phyloP scores from a whole-genome alignment of 2,329 filamentous ascomycete genomes.

The Verticillium longisporum region DNA sequence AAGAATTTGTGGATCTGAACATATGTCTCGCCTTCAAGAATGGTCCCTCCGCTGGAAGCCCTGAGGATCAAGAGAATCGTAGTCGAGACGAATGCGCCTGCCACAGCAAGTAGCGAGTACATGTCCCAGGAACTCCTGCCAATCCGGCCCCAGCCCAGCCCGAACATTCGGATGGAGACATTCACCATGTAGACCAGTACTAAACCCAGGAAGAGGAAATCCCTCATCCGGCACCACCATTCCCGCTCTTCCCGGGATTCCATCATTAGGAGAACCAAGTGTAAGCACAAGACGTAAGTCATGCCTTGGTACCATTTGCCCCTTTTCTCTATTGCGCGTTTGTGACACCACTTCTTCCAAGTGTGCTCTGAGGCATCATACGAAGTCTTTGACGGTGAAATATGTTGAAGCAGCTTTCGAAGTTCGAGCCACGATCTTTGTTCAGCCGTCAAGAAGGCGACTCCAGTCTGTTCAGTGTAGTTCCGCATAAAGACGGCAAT shows the following conservation, averaged over 20 bases:
- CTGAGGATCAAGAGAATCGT: conserved; percentile 65
- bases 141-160: conserved; percentile 88
- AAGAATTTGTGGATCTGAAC: conserved; percentile 88
- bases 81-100: conserved; percentile 70
- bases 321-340: conserved; percentile 86
- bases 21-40: conserved; percentile 54
- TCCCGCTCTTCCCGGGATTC: conserved; percentile 75
- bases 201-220: conserved; percentile 72
- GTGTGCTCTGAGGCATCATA: conserved; percentile 68
- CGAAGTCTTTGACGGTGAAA: conserved; percentile 89
- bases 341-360: conserved; percentile 93
- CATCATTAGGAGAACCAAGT: conserved; percentile 73
- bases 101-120: conserved; percentile 74
- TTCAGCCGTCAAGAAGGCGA: conserved; percentile 90
- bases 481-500: conserved; percentile 99
- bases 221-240: conserved; percentile 66
- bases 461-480: conserved; percentile 96
- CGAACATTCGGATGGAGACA: conserved; percentile 74
- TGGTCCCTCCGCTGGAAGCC: conserved; percentile 9
- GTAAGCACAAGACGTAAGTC: conserved; percentile 71
- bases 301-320: conserved; percentile 85
- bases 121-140: conserved; percentile 92
- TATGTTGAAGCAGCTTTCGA: conserved; percentile 83
- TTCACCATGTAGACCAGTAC: conserved; percentile 79
- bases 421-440: conserved; percentile 96